phyloP scores from a whole-genome alignment of 2,329 filamentous ascomycete genomes.

The Neonectria magnoliae region DNA sequence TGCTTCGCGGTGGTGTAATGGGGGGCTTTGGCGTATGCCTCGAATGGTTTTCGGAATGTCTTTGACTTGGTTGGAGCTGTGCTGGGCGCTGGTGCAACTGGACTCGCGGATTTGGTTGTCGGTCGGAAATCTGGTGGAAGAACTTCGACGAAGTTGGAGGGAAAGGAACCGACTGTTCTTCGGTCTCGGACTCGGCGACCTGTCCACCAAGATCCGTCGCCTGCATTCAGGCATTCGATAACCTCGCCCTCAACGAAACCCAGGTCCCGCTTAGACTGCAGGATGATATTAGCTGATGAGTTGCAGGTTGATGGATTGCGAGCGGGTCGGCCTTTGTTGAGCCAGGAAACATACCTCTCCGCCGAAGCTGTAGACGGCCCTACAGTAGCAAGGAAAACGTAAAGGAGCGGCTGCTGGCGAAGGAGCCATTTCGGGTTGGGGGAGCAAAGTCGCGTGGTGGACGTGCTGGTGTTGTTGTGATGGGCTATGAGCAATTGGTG shows the following conservation, averaged over 20 bases:
- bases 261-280: slow-evolving; percentile 90
- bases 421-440: slow-evolving; percentile 57
- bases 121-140: slow-evolving; percentile 88
- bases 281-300: slow-evolving; percentile 36
- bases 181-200: slow-evolving; percentile 89
- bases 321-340: neutral
- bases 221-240: slow-evolving; percentile 97
- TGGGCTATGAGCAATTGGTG: neutral
- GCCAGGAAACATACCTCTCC: slow-evolving; percentile 70
- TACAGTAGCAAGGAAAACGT: slow-evolving; percentile 90
- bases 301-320: neutral
- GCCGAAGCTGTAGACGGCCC: slow-evolving; percentile 92
- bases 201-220: slow-evolving; percentile 99
- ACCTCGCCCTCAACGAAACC: slow-evolving; percentile 96
- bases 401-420: slow-evolving; percentile 72
- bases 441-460: neutral
- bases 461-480: neutral
- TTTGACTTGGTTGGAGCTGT: slow-evolving; percentile 68
- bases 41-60: slow-evolving; percentile 73
- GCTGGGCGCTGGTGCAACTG: slow-evolving; percentile 66
- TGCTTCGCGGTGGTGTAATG: slow-evolving; percentile 72
- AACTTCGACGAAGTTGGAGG: slow-evolving; percentile 96
- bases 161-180: slow-evolving; percentile 90
- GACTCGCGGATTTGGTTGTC: slow-evolving; percentile 68
- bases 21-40: slow-evolving; percentile 73